Evolutionary conservation across 2,329 filamentous ascomycete species (phyloP), one percentile per base, ranked within the genome.

Genomic region (Phyllosticta citriasiana): DNA sequence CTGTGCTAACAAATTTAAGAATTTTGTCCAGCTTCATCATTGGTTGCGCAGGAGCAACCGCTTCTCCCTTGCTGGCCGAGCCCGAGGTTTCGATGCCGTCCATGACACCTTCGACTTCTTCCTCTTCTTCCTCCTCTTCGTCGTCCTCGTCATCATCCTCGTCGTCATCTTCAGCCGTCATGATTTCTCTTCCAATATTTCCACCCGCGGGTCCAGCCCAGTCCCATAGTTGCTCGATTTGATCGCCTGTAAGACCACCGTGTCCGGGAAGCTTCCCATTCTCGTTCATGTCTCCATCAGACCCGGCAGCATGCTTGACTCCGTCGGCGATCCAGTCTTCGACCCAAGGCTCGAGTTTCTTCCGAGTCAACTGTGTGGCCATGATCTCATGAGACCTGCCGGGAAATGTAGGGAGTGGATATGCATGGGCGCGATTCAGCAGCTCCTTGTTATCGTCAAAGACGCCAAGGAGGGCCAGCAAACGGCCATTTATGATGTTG

Each of bases 281-380:
- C 3, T 24, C 60, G 51, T 35, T 62, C 25, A 35, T 7, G 16
- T 19, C 24, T 16, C 26, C 4, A 35, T 24, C 56, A 57, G 55
- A 65, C 40, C 64, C 67, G 53, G 78, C 78, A 27, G 77, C 76
- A 62, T 78, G 78, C 40, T 83, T 81, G 19, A 62, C 24, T 1
- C 85, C 87, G 57, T 84, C 77, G 24, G 84, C 82, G 26, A 93
- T 85, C 76, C 87, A 86, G 61, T 86, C 84, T 70, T 92, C 88
- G 19, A 91, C 85, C 25, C 84, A 80, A 0, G 89, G 89, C 66
- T 94, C 90, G 56, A 91, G 81, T 71, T 94, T 94, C 75, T 94
- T 95, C 50, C 90, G 86, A 33, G 95, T 78, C 2, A 96, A 79
- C 67, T 87, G 83, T 26, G 83, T 79, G 1, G 93, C 80, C 56